Conservation (phyloP, 306 rosid genomes). For the Citrullus amarus region DNA sequence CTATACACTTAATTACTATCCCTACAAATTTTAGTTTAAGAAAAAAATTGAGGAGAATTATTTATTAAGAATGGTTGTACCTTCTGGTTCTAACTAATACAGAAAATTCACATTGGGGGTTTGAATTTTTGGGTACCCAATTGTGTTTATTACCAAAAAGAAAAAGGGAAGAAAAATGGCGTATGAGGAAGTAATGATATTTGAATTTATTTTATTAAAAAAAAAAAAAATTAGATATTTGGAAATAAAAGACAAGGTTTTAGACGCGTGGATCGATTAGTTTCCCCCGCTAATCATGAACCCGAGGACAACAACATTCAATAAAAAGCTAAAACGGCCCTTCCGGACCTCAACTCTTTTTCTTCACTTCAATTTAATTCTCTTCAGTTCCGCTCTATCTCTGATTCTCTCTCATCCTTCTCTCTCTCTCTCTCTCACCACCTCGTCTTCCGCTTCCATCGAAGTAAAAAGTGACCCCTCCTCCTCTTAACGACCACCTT, state of each 20-base stretch:
- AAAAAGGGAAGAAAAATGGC: not conserved
- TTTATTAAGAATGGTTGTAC: not conserved
- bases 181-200: not conserved
- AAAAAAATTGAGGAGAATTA: not conserved
- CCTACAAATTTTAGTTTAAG: too few relatives aligned
- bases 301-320: slow-evolving; percentile 2
- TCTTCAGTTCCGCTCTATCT: slow-evolving; percentile 21
- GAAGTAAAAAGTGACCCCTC: not conserved
- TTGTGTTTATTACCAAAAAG: not conserved
- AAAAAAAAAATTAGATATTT: not conserved
- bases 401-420: not conserved
- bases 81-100: not conserved
- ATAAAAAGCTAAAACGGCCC: not conserved
- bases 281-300: slow-evolving; percentile 10
- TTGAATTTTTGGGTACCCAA: not conserved
- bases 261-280: slow-evolving; percentile 7
- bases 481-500: not conserved
- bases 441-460: not conserved
- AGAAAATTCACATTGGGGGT: not conserved
- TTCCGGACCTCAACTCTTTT: slow-evolving; percentile 19
- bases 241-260: not conserved
- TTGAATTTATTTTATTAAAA: not conserved
- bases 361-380: slow-evolving; percentile 18
- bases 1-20: too few relatives aligned
- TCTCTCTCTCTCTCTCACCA: not conserved